phyloP scores from a whole-genome alignment of 208 protist genomes.

The Novymonas esmeraldas region DNA sequence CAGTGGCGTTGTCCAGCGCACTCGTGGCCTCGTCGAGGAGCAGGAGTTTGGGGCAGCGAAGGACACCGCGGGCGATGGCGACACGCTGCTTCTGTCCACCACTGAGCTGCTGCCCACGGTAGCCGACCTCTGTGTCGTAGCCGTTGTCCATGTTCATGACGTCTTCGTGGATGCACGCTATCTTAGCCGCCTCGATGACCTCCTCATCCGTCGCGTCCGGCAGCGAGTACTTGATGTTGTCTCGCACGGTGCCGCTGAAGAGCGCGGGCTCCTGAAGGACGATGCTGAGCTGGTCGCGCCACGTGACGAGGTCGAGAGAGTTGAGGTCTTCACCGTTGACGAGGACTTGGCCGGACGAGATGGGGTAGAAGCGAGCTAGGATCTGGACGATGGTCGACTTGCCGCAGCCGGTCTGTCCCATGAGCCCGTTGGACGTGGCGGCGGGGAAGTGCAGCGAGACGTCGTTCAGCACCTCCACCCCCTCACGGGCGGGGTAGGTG shows the following conservation, averaged over 20 bases:
- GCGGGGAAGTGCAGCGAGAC: constrained; percentile 41
- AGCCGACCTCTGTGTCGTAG: constrained; percentile 72
- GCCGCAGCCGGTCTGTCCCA: constrained; percentile 88
- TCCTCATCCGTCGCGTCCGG: constrained; percentile 41
- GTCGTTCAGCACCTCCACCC: constrained; percentile 50
- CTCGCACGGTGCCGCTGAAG: constrained; percentile 74
- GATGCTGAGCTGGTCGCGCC: constrained; percentile 67
- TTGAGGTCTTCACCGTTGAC: constrained; percentile 38
- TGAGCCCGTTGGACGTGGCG: constrained; percentile 71
- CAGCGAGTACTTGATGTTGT: constrained; percentile 77
- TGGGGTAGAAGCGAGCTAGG: constrained; percentile 67
- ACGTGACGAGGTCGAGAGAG: constrained; percentile 46
- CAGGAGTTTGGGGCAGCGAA: constrained; percentile 65
- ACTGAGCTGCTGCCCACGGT: constrained; percentile 55
- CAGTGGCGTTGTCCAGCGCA: constrained; percentile 84
- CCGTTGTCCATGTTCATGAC: constrained; percentile 42
- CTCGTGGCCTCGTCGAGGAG: constrained; percentile 87
- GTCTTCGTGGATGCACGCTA: constrained; percentile 43
- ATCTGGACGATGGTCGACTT: constrained; percentile 86
- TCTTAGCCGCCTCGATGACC: constrained; percentile 41
- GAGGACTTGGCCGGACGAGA: constrained; percentile 46
- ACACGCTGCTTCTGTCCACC: constrained; percentile 81
- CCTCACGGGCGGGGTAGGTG: constrained; percentile 59
- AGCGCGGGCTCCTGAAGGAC: constrained; percentile 85
- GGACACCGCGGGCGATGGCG: constrained; percentile 69